A percentile compares a stretch with the other conserved stretches of the same genome.
phyloP scores from a whole-genome alignment of 805 yeast species.

The Cyberlindnera bimundalis region DNA sequence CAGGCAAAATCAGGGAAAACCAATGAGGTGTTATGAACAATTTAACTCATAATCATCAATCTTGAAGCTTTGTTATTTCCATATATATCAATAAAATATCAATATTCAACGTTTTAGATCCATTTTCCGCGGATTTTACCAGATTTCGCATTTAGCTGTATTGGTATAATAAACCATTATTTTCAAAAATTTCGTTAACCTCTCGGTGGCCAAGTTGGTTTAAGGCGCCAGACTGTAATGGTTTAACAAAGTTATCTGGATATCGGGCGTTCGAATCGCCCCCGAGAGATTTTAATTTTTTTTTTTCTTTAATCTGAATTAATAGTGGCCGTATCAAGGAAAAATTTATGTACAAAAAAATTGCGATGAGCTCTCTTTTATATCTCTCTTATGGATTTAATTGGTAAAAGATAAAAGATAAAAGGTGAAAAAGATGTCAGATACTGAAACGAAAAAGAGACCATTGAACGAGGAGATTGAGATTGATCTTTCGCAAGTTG shows the following conservation, averaged over 20 bases:
- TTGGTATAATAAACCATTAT: no score
- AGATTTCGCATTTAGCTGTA: no score
- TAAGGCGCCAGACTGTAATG: slow-evolving; percentile 44
- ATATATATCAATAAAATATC: no score
- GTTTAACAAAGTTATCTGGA: slow-evolving; percentile 37
- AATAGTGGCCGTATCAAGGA: not conserved
- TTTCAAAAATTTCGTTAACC: slow-evolving; percentile 8
- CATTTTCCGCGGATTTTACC: no score
- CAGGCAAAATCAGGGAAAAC: no score
- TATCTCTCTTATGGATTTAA: not conserved
- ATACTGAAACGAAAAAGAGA: slow-evolving; percentile 20
- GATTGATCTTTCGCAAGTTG: slow-evolving; percentile 63
- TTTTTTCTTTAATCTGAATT: not conserved
- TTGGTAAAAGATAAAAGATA: no score
- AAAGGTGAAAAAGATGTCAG: slow-evolving; percentile 4
- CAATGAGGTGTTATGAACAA: no score
- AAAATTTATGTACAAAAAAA: slow-evolving; percentile 1
- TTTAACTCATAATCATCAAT: no score
- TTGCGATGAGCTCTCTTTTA: slow-evolving; percentile 12
- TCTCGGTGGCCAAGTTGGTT: slow-evolving; percentile 45
- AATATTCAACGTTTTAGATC: no score
- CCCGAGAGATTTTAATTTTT: slow-evolving; percentile 39
- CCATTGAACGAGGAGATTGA: slow-evolving; percentile 43
- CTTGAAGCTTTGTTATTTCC: no score
- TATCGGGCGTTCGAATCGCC: slow-evolving; percentile 50